phyloP scores from a whole-genome alignment of 495 filamentous ascomycete genomes.

The Xylaria cubensis region DNA sequence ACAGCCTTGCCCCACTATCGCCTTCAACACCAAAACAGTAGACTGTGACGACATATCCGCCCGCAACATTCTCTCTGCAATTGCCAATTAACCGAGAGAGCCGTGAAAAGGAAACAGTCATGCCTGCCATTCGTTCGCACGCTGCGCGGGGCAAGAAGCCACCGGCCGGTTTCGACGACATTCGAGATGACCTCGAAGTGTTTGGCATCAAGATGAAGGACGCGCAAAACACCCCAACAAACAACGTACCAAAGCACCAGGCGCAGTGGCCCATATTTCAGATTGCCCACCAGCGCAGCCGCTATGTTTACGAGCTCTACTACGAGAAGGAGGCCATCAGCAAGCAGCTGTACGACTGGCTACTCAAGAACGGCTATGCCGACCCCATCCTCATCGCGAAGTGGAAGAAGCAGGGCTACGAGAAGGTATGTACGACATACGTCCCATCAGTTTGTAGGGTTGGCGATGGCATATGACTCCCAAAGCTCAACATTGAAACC shows the following conservation, averaged over 20 bases:
- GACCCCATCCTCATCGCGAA: slow-evolving; percentile 96
- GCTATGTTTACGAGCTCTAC: slow-evolving; percentile 97
- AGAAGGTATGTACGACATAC: slow-evolving; percentile 69
- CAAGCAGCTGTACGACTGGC: slow-evolving; percentile 90
- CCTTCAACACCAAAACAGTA: slow-evolving; percentile 17
- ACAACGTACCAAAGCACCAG: slow-evolving; percentile 73
- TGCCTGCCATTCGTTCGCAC: slow-evolving; percentile 82
- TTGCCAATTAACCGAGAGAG: background rate
- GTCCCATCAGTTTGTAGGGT: background rate
- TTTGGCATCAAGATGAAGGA: slow-evolving; percentile 99
- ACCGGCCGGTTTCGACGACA: slow-evolving; percentile 93
- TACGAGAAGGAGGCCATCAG: slow-evolving; percentile 97
- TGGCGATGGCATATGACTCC: background rate
- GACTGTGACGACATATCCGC: background rate
- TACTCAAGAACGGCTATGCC: slow-evolving; percentile 95
- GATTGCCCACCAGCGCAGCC: slow-evolving; percentile 89
- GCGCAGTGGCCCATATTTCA: slow-evolving; percentile 97
- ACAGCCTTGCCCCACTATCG: slow-evolving; percentile 26
- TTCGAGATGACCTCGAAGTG: slow-evolving; percentile 94
- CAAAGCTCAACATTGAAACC: background rate
- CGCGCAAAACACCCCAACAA: slow-evolving; percentile 74
- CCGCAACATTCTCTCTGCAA: background rate
- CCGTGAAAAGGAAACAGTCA: slow-evolving; percentile 46
- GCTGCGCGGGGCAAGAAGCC: slow-evolving; percentile 82
- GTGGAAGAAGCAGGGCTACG: slow-evolving; percentile 99